Evolutionary conservation across 1,284 basidiomycete species (phyloP).

Genomic region (Papiliotrema terrestris): DNA sequence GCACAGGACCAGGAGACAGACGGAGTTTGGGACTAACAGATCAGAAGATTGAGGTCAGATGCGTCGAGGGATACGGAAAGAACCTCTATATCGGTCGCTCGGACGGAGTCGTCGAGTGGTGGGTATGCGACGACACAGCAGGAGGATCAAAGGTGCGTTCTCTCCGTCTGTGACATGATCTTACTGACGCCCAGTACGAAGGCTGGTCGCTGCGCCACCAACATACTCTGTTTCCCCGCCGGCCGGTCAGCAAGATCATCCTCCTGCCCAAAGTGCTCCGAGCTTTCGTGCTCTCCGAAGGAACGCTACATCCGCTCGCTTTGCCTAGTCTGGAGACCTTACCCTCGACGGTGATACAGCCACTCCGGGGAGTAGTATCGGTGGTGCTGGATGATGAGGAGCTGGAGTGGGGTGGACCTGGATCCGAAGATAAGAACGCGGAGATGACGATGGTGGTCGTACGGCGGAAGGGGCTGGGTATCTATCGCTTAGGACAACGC

Average conservation of each 20-base stretch:
- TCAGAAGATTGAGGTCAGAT: constrained; percentile 26
- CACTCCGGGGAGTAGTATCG: constrained; percentile 70
- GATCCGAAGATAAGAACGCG: constrained; percentile 53
- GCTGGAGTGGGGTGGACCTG: constrained; percentile 60
- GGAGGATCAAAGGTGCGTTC: constrained; percentile 20
- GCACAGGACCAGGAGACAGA: not conserved
- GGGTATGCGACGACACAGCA: constrained; percentile 36
- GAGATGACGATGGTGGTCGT: constrained; percentile 75
- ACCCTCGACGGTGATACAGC: constrained; percentile 59
- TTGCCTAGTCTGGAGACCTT: constrained; percentile 73
- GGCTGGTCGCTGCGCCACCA: constrained; percentile 43
- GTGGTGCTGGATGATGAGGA: constrained; percentile 72
- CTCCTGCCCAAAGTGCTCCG: constrained; percentile 69
- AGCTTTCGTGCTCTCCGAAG: constrained; percentile 69
- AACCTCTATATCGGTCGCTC: constrained; percentile 49
- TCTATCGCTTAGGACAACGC: constrained; percentile 64
- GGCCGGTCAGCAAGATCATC: constrained; percentile 69
- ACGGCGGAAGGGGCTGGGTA: constrained; percentile 63
- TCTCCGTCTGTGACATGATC: not conserved
- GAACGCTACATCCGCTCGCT: constrained; percentile 71
- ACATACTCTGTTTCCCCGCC: constrained; percentile 43
- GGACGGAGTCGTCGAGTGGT: constrained; percentile 49
- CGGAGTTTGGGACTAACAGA: not conserved
- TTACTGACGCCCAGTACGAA: constrained; percentile 11
- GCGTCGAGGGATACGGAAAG: constrained; percentile 45